Evolutionary conservation across 2,329 filamentous ascomycete species (phyloP).

Genomic region (Aspergillus neoniger): DNA sequence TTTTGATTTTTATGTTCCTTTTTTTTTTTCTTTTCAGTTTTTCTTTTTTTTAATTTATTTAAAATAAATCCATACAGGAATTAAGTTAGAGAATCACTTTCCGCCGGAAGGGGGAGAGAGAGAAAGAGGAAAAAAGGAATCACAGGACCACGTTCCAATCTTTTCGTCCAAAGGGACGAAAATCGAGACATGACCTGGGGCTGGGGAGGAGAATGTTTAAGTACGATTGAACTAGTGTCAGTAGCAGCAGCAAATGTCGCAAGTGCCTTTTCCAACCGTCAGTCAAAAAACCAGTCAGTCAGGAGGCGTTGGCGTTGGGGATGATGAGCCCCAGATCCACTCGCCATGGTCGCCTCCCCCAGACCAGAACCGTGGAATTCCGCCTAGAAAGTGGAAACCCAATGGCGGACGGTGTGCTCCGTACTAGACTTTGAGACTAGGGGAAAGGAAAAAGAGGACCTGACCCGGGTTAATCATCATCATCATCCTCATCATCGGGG

Average conservation of each 20-base stretch:
- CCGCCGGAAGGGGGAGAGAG: not conserved
- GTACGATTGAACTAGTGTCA: constrained; percentile 19
- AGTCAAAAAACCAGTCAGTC: constrained; percentile 10
- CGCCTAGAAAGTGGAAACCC: constrained; percentile 12
- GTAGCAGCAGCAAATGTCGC: constrained; percentile 6
- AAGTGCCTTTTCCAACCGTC: constrained; percentile 8
- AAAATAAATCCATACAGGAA: not conserved
- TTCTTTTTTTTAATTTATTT: constrained; percentile 7
- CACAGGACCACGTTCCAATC: constrained; percentile 13
- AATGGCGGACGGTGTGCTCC: constrained; percentile 5
- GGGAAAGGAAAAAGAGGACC: not conserved
- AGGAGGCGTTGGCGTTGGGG: constrained; percentile 26
- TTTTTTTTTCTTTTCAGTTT: constrained; percentile 12
- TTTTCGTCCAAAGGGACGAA: constrained; percentile 25
- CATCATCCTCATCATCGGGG: not conserved
- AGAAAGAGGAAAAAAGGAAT: not conserved
- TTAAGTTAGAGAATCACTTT: not conserved
- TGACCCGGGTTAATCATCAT: constrained; percentile 1
- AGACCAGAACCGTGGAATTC: constrained; percentile 25
- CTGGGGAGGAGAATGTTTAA: constrained; percentile 34
- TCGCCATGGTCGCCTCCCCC: constrained; percentile 30
- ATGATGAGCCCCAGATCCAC: constrained; percentile 28
- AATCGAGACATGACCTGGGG: constrained; percentile 25
- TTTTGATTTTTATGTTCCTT: constrained; percentile 13
- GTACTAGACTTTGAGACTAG: not conserved